These are phyloP conservation scores for Starmerella stellata DNA, from an alignment of 805 yeast genomes.

Conservation along the genomic window DNA sequence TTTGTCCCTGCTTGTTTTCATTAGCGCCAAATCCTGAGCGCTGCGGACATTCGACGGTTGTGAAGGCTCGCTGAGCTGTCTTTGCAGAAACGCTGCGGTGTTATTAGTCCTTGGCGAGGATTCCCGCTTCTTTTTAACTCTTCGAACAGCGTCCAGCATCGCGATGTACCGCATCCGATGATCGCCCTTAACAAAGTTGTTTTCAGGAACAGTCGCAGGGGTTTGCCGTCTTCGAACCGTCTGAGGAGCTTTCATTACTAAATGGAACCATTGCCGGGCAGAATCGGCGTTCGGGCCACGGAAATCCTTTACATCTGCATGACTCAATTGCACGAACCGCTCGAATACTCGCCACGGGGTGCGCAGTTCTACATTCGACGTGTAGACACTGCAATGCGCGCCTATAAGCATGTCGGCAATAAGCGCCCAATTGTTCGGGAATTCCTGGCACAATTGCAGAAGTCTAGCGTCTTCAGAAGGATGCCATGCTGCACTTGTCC, in stretches of 20 bases:
- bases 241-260: conserved; percentile 74
- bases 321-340: conserved; percentile 80
- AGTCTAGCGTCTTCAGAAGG: conserved; percentile 80
- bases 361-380: conserved; percentile 79
- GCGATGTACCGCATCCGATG: conserved; percentile 85
- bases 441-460: conserved; percentile 66
- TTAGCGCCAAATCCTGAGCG: conserved; percentile 65
- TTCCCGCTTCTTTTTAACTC: conserved; percentile 77
- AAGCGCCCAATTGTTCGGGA: conserved; percentile 81
- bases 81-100: conserved; percentile 1
- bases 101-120: conserved; percentile 40
- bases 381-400: conserved; percentile 32
- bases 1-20: conserved; percentile 74
- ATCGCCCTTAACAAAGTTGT: conserved; percentile 86
- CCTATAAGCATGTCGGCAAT: conserved; percentile 54
- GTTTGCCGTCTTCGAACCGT: conserved; percentile 75
- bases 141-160: conserved; percentile 88
- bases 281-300: conserved; percentile 66
- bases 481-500: conserved; percentile 91
- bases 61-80: not conserved
- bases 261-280: conserved; percentile 84
- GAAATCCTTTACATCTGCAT: conserved; percentile 68
- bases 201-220: conserved; percentile 84
- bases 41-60: conserved; percentile 35
- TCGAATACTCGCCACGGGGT: conserved; percentile 99